Evolutionary conservation across 306 rosid species (phyloP).

Genomic region (Dryas octopetala): DNA sequence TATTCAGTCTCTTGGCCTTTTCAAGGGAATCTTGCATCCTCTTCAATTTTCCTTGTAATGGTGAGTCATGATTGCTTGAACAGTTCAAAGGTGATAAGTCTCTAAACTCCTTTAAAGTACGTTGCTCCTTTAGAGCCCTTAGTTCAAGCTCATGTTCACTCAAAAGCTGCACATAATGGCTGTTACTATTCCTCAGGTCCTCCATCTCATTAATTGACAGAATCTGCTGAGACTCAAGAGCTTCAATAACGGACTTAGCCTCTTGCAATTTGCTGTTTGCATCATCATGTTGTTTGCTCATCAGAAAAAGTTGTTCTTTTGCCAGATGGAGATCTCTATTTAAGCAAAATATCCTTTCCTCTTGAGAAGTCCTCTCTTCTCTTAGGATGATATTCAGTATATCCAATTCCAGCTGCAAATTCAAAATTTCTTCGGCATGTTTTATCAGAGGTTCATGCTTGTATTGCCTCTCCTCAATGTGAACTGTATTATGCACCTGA

Average conservation of each 20-base stretch:
- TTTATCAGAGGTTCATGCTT: conserved; percentile 36
- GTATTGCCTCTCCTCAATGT: conserved; percentile 24
- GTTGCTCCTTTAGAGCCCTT: conserved; percentile 55
- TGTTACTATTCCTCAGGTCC: conserved; percentile 56
- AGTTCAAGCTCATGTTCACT: conserved; percentile 60
- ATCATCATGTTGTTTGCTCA: conserved; percentile 50
- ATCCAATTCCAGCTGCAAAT: conserved; percentile 79
- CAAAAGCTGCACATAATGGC: conserved; percentile 47
- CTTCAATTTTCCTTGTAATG: conserved; percentile 57
- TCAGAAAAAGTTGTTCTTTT: conserved; percentile 39
- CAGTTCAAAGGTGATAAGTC: conserved; percentile 40
- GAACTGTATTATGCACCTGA: conserved; percentile 36
- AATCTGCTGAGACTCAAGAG: conserved; percentile 78
- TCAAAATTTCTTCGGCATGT: conserved; percentile 67
- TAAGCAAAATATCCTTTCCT: conserved; percentile 51
- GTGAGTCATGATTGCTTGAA: conserved; percentile 40
- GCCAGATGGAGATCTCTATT: conserved; percentile 50
- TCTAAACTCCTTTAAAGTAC: conserved; percentile 46
- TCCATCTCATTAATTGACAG: conserved; percentile 72
- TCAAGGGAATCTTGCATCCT: conserved; percentile 91
- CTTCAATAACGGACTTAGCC: conserved; percentile 69
- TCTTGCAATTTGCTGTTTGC: conserved; percentile 51
- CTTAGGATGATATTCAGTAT: conserved; percentile 71
- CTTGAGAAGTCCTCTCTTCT: conserved; percentile 64
- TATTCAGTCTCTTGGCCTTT: conserved; percentile 79